These are phyloP conservation scores for Blastocystis sp. DNA, from an alignment of 352 stramenopile genomes.

Conservation along the genomic window DNA sequence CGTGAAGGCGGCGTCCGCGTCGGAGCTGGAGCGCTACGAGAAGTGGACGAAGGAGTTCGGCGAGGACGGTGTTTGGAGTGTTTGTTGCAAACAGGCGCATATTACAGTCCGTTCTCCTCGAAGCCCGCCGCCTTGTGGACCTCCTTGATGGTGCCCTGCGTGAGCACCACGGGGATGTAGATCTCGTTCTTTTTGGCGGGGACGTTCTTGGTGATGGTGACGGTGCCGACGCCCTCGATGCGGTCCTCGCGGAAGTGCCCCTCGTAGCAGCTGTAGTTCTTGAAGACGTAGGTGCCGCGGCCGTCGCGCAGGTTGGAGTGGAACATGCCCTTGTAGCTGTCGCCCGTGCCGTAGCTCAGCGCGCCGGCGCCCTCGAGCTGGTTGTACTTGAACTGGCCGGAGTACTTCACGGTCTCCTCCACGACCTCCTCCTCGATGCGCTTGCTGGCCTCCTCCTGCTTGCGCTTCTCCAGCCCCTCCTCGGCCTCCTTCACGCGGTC, in stretches of 20 bases:
- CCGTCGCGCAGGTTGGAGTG: slow-evolving; percentile 20
- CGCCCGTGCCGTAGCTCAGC: slow-evolving; percentile 27
- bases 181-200: slow-evolving; percentile 6
- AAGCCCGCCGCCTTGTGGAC: slow-evolving; percentile 59
- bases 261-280: slow-evolving; percentile 49
- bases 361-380: not conserved
- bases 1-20: slow-evolving; percentile 86
- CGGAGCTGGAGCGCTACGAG: slow-evolving; percentile 92
- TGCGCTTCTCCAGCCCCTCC: slow-evolving; percentile 7
- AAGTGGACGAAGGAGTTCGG: slow-evolving; percentile 99
- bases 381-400: slow-evolving; percentile 1
- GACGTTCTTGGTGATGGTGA: slow-evolving; percentile 40
- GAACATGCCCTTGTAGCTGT: slow-evolving; percentile 55
- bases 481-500: slow-evolving; percentile 46
- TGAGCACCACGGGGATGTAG: slow-evolving; percentile 39
- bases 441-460: not conserved
- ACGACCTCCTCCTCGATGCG: slow-evolving; percentile 23
- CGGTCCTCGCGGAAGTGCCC: slow-evolving; percentile 55
- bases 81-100: not conserved
- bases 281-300: slow-evolving; percentile 45
- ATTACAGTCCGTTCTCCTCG: slow-evolving; percentile 44
- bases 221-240: slow-evolving; percentile 43
- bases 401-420: slow-evolving; percentile 50
- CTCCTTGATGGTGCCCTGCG: slow-evolving; percentile 57
- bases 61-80: slow-evolving; percentile 82